Percentiles rank a stretch among this genome's conserved stretches.
These are phyloP conservation scores for Exserohilum rostratum DNA, from an alignment of 2,329 filamentous ascomycete genomes.

Conservation along the genomic window DNA sequence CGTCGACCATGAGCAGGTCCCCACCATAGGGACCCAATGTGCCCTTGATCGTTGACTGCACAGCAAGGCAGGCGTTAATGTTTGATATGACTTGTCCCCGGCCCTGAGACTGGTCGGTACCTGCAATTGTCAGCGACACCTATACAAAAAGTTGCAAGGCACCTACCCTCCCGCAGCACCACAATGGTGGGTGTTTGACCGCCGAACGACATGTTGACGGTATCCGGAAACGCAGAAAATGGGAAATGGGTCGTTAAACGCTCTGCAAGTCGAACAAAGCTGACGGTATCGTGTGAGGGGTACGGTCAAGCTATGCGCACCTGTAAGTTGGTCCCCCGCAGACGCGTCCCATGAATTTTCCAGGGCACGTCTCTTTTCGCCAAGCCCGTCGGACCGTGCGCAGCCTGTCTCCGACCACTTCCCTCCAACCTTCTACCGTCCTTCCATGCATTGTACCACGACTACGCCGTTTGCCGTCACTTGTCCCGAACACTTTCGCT, in stretches of 20 bases:
- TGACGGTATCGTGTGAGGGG: conserved; percentile 12
- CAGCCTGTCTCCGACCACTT: conserved; percentile 19
- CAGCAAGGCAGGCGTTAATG: conserved; percentile 96
- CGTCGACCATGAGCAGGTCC: conserved; percentile 93
- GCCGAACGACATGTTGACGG: conserved; percentile 82
- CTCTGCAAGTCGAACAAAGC: conserved; percentile 2
- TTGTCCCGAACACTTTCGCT: conserved; percentile 5
- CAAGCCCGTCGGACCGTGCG: conserved; percentile 13
- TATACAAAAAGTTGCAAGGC: conserved; percentile 26
- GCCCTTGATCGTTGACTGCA: conserved; percentile 93
- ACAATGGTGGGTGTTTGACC: conserved; percentile 98
- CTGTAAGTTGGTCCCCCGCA: conserved; percentile 33
- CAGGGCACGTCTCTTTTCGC: conserved; percentile 24
- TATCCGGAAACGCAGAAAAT: conserved; percentile 8
- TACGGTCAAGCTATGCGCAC: conserved; percentile 29
- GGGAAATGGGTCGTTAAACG: background rate
- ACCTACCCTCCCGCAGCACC: conserved; percentile 93
- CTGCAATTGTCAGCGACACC: conserved; percentile 57
- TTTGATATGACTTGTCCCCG: conserved; percentile 97
- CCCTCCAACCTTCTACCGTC: conserved; percentile 26
- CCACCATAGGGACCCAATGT: conserved; percentile 96
- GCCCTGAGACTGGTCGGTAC: conserved; percentile 96
- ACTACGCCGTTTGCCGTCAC: conserved; percentile 3
- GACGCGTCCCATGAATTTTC: conserved; percentile 42
- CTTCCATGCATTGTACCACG: conserved; percentile 39